These are phyloP conservation scores for Linnemannia hyalina DNA, from an alignment of 192 early-diverging fungal genomes.

Conservation along the genomic window DNA sequence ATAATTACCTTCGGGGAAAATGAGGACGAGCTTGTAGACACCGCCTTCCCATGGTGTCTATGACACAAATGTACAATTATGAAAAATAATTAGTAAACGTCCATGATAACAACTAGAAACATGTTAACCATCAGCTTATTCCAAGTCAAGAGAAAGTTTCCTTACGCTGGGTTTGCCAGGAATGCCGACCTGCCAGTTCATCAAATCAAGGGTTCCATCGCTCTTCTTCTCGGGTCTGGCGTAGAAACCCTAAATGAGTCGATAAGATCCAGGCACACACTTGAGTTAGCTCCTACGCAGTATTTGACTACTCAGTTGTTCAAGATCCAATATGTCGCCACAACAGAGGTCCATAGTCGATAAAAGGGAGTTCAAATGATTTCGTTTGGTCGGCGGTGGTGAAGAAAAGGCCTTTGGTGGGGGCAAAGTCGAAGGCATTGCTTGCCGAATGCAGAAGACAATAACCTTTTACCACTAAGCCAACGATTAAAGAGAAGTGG, in stretches of 20 bases:
- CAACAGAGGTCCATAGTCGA: background rate
- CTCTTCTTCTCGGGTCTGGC: conserved; percentile 89
- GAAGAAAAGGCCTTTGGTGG: background rate
- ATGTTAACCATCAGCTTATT: background rate
- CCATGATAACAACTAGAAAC: background rate
- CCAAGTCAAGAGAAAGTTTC: background rate
- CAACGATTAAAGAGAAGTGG: background rate
- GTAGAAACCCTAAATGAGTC: conserved; percentile 85
- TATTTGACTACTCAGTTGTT: background rate
- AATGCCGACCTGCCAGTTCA: conserved; percentile 82
- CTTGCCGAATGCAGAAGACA: conserved; percentile 14
- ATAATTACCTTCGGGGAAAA: conserved; percentile 82
- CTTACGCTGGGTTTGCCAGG: conserved; percentile 66
- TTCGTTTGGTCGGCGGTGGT: background rate
- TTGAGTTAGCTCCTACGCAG: background rate
- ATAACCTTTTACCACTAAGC: background rate
- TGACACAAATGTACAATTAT: conserved; percentile 1
- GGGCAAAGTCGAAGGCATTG: background rate
- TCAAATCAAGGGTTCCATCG: conserved; percentile 85
- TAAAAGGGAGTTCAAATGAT: background rate
- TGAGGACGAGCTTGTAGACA: conserved; percentile 84
- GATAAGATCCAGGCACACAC: background rate
- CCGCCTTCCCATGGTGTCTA: conserved; percentile 92
- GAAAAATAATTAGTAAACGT: background rate
- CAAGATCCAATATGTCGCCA: background rate